Base-by-base conservation (phyloP, 805 yeast genomes). In the Ogataea populi-albae region DNA sequence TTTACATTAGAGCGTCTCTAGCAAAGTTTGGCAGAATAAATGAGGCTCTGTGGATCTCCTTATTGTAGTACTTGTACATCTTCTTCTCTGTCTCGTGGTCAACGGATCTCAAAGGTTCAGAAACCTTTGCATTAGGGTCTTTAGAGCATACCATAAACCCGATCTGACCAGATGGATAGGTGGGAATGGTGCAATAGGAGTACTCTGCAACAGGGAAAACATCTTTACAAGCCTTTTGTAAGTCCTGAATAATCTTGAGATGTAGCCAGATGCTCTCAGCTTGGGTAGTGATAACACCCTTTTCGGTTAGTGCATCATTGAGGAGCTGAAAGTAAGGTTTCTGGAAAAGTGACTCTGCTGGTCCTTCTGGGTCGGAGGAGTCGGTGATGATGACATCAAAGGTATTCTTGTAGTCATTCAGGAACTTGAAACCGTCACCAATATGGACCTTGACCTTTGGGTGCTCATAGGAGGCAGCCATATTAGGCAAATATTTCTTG, bases 361-460 rank as follows among this genome's bases (percentile, higher is more conserved):
- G 98, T 38, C 98, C 98, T 64, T 91, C 98, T 32, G 98, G 98
- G 65, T 91, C 98, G 22, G 96, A 86, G 20, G 97, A 88, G 62
- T 91, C 98, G 34, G 98, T 91, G 63, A 91, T 84, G 64, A 91
- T 91, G 31, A 89, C 97, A 60, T 91, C 98, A 54, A 86, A 91
- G 38, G 86, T 76, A 69, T 86, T 83, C 34, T 80, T 79, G 71
- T 83, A 77, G 54, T 84, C 85, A 42, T 81, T 81, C 61, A 91
- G 75, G 67, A 86, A 91, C 71, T 91, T 88, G 75, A 91, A 91
- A n/a, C 98, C 98, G 61, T 91, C 98, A 47, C 95, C 96, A 56
- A 91, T 83, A 64, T 83, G 87, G 37, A 88, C 87, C 62, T 75
- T 81, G 52, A 85, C 93, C 67, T 93, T 85, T 56, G 96, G 95